These are phyloP conservation scores for Durio zibethinus DNA, from an alignment of 345 rosid species.

Conservation along the genomic window DNA sequence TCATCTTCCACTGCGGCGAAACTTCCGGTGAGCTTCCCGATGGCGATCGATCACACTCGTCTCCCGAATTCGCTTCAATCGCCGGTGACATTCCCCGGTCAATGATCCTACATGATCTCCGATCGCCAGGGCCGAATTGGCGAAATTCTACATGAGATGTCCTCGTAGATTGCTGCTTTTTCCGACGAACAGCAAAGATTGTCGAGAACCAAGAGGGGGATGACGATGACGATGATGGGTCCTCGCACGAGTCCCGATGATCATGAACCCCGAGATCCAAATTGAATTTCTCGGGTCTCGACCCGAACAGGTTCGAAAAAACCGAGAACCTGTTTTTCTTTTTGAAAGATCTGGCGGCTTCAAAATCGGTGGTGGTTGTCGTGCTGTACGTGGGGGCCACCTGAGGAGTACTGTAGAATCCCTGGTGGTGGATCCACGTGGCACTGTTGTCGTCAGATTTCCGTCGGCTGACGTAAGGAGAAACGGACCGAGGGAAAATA, in stretches of 20 bases:
- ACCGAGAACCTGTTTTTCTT: slow-evolving; percentile 47
- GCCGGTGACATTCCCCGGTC: slow-evolving; percentile 91
- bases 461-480: slow-evolving; percentile 68
- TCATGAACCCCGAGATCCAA: slow-evolving; percentile 36
- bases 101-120: slow-evolving; percentile 28
- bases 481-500: slow-evolving; percentile 76
- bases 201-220: slow-evolving; percentile 60
- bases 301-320: slow-evolving; percentile 51
- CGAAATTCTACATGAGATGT: slow-evolving; percentile 32
- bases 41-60: slow-evolving; percentile 26
- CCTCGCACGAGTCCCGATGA: slow-evolving; percentile 25
- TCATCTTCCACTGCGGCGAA: slow-evolving; percentile 40
- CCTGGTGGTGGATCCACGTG: slow-evolving; percentile 16
- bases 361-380: slow-evolving; percentile 26
- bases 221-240: slow-evolving; percentile 36
- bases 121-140: slow-evolving; percentile 22
- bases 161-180: slow-evolving; percentile 38
- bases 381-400: slow-evolving; percentile 39
- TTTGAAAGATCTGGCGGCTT: slow-evolving; percentile 19
- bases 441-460: slow-evolving; percentile 45
- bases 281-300: slow-evolving; percentile 62
- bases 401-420: slow-evolving; percentile 78
- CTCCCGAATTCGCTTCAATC: slow-evolving; percentile 30
- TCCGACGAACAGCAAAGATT: slow-evolving; percentile 39
- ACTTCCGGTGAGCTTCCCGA: slow-evolving; percentile 41